Base-by-base conservation (phyloP, 371 early-diverging fungal species). In the Mortierella sp. region DNA sequence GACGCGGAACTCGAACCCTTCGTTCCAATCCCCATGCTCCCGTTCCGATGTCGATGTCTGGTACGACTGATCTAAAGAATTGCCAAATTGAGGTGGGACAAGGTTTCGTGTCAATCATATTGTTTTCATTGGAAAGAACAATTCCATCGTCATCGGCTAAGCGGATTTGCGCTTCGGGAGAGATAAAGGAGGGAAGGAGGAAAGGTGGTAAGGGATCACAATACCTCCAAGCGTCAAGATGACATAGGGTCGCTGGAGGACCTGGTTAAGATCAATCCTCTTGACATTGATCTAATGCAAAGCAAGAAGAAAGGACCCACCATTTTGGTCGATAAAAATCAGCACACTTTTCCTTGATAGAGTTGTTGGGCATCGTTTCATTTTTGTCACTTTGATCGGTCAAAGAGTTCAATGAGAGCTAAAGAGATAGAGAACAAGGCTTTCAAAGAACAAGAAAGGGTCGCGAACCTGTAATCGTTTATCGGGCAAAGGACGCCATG, bases 1-100 rank as follows among this genome's bases (percentile, higher is more conserved):
- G 11, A 96, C 93, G 1, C 81, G 79, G 44, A 96, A 92, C 79
- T 95, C 95, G 81, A 96, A 96, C 1, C 91, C 90, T 76, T 94
- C 95, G 78, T 95, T 92, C 96, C 96, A 96, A 44, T 89, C 87
- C 29, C 95, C 95, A 41, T 92, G 91, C 8, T 90, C 73, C 43
- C 84, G 83, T 63, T 93, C 92, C 1, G 95, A 93, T 21, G 90
- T 89, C 1, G 95, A 93, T 0, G 96, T 93, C 79, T 94, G 92
- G 77, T 88, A 93, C 24, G 77, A 74, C 81, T 94, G 94, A 77
- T 96, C 96, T 93, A 75, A 14, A 16, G 35, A 63, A 63, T 6
- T 2, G 32, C 16, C 32, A 35, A 63, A 63, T 32, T 35, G 35
- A 35, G 63, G 35, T 63, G 63, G 63, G 63, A 63, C 63, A 63